These are phyloP conservation scores for Cryptosporidium felis DNA, from an alignment of 169 alveolate species.

Conservation along the genomic window DNA sequence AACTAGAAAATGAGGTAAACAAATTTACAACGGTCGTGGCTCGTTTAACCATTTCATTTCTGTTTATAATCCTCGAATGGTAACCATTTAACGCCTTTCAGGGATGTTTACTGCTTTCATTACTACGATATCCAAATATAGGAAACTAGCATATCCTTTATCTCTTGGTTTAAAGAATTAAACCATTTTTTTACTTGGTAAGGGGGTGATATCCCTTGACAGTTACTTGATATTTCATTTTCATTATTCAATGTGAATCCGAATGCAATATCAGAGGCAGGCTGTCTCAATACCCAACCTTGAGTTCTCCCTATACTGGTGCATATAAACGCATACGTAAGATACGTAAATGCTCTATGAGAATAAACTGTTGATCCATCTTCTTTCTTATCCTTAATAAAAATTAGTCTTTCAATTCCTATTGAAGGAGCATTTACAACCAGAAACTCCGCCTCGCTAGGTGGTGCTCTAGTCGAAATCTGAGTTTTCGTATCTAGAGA, in stretches of 20 bases:
- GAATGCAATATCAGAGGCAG: constrained; percentile 31
- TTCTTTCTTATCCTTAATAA: constrained; percentile 2
- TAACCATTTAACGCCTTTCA: no score
- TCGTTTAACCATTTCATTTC: no score
- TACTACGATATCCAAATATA: constrained; percentile 39
- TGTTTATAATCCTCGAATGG: no score
- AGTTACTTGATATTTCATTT: not conserved
- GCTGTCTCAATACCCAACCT: constrained; percentile 41
- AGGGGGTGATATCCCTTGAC: not conserved
- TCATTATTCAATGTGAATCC: not conserved
- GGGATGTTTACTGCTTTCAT: no score
- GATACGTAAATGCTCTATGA: not conserved
- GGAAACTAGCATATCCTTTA: constrained; percentile 43
- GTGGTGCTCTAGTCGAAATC: constrained; percentile 19
- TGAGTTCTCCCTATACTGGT: not conserved
- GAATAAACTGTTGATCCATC: constrained; percentile 1
- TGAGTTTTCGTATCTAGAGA: constrained; percentile 16
- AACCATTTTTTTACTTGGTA: constrained; percentile 20
- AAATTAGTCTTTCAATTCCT: constrained; percentile 15
- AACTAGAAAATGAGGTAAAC: no score
- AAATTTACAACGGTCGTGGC: no score
- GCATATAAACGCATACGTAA: not conserved
- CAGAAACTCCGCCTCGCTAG: not conserved
- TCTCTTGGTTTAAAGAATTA: constrained; percentile 33
- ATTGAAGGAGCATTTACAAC: constrained; percentile 55